Evolutionary conservation across 73 alveolate species (phyloP), one percentile per base, ranked within the genome.

Genomic region (Stentor roeselii): DNA sequence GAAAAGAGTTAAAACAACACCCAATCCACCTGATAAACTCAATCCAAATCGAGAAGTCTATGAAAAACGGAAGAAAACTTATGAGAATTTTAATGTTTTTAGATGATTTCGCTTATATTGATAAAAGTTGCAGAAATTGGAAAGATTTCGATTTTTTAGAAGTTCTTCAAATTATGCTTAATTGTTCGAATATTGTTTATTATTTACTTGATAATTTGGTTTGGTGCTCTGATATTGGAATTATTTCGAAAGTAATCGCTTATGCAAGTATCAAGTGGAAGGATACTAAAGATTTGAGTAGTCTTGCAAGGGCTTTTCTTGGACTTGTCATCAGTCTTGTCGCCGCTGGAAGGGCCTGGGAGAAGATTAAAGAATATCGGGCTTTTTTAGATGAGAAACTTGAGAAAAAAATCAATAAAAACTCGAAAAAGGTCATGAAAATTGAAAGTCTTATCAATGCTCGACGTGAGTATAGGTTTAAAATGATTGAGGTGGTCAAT

Each of bases 161-260:
- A 67, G 37, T 34, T 67, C 34, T 67, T 15, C n/a, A 32, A 67
- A 34, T 67, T 67, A 15, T 67, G 0, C 27, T 32, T 14, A 21
- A 34, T 67, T 30, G 21, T 30, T 36, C 80, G 11, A 67, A 32
- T 32, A 67, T 32, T 67, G 80, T 67, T 34, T 67, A 67, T 67
- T 67, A 67, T 67, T 11, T 67, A 27, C 41, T 67, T 27, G 80
- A 67, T 40, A 67, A 67, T 2, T 2, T 67, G 34, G 80, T 67
- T 67, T 67, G 80, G 80, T 32, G n/a, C 41, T 36, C 80, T 2
- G 80, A 67, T 67, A 67, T 67, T 67, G 80, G 80, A 67, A 67
- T 67, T 67, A 67, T 67, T 27, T 21, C 41, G 41, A 67, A 67
- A 67, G 21, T 67, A 1, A 67, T 67, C 21, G n/a, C 80, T 67